Base-by-base conservation (phyloP, 139 green algal species). In the Auxenochlorella protothecoides region DNA sequence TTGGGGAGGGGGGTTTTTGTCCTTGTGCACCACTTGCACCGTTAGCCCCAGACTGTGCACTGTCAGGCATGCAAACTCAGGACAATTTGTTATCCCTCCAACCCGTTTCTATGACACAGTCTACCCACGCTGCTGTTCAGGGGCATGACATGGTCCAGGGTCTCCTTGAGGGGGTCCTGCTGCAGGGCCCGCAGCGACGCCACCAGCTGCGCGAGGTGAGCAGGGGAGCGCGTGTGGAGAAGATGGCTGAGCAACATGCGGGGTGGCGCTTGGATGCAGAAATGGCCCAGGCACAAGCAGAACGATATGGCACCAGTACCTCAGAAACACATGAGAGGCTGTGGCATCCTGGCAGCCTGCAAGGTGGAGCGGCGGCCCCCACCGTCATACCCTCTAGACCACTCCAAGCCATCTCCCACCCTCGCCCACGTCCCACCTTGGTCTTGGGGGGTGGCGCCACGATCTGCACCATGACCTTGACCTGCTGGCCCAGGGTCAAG, bases 151-250 rank as follows among this genome's bases (percentile, higher is more conserved):
- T 73, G 73, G 65, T 89, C 84, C 52, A 89, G 66, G 2, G 74
- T 89, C 61, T 86, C 73, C 69, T 72, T 69, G 13, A 89, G 72
- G 2, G 84, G 84, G 73, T 89, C 84, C 14, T 74, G 59, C 76
- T 87, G 68, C 72, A 87, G 73, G 3, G 74, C 73, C 65, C 86
- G 87, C 6, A 87, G 67, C 12, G 74, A 83, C 44, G 86, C 70
- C 4, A 68, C 51, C 12, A 89, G 71, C 53, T 68, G 10, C 11
- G 63, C 2, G 14, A 14, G 15, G 7, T 13, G 12, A 64, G 59
- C 11, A 64, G 59, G 59, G 59, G 13, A 13, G 59, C 12, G 13
- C 11, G 59, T 64, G 11, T 64, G 11, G 59, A 64, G 13, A 13
- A 64, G 59, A 64, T 12, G 59, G 59, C 12, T 64, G 59, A 13